Percentiles rank a stretch among this genome's conserved stretches.
These are phyloP conservation scores for Mortierella sp. DNA, from an alignment of 371 early-diverging fungal species.

Conservation along the genomic window DNA sequence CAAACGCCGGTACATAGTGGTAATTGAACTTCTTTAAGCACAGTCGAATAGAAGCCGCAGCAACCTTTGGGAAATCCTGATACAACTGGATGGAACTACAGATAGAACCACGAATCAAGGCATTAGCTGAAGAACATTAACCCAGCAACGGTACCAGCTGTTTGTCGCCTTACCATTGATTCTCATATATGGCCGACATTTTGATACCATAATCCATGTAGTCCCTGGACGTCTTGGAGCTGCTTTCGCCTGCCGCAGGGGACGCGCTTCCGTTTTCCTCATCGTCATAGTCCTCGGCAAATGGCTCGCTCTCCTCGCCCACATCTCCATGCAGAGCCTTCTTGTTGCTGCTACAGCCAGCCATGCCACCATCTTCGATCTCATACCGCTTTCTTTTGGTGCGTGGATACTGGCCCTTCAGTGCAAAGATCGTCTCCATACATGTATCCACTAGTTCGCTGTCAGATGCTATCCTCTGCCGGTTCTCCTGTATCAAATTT, in stretches of 20 bases:
- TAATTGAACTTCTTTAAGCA: constrained; percentile 17
- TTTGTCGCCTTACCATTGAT: constrained; percentile 15
- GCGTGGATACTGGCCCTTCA: constrained; percentile 37
- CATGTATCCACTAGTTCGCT: constrained; percentile 35
- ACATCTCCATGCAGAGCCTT: too few relatives aligned
- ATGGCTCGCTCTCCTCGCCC: neutral
- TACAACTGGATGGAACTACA: constrained; percentile 31
- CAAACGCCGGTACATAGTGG: constrained; percentile 48
- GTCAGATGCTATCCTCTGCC: constrained; percentile 10
- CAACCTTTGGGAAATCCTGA: constrained; percentile 45
- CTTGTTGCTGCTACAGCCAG: too few relatives aligned
- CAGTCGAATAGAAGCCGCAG: constrained; percentile 24
- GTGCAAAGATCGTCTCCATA: constrained; percentile 25
- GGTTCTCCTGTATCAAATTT: constrained; percentile 18
- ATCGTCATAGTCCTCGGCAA: constrained; percentile 10
- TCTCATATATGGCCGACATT: constrained; percentile 16
- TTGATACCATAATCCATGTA: constrained; percentile 14
- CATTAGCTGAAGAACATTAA: too few relatives aligned
- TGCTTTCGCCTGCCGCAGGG: neutral
- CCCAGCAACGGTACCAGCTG: neutral
- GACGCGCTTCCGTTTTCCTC: neutral
- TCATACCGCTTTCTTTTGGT: constrained; percentile 23
- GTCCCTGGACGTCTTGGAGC: constrained; percentile 9
- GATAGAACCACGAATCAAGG: neutral
- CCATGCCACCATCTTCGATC: constrained; percentile 5